Base-by-base conservation (phyloP, 352 stramenopile species). In the Phytophthora constricta region DNA sequence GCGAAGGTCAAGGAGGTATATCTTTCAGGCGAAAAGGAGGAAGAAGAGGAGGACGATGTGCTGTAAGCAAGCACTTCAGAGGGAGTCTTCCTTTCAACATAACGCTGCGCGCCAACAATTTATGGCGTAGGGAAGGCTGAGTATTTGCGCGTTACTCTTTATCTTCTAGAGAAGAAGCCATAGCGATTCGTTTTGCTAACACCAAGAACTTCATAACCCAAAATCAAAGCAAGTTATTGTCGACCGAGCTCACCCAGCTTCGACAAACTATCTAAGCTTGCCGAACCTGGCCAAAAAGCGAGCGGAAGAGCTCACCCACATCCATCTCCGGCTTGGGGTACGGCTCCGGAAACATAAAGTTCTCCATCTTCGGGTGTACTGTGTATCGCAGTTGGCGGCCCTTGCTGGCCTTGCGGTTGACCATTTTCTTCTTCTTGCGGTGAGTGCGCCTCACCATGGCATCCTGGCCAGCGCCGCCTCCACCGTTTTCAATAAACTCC, bases 371-470 rank as follows among this genome's bases (percentile, higher is more conserved):
- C 0, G 89, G 86, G 68, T 95, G 86, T 28, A 95, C 87, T 10
- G 77, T 91, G 76, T 92, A 96, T 57, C 87, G 86, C 51, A 96
- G 62, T 59, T 90, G 77, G 26, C 89, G 86, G 41, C 89, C 89
- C 55, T 96, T 96, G 57, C 87, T 95, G 13, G 87, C 89, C 65
- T 95, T 95, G 63, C 89, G 89, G 74, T 96, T 95, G n/a, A 96
- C 86, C 13, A 73, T 55, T 80, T 94, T 93, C 58, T 86, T 90
- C 70, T 94, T 95, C 80, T 96, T 96, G 62, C 81, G 80, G 49
- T 92, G 78, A 26, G 80, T 84, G 26, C 85, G 86, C 25, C 68
- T 73, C 43, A 86, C 59, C 20, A 91, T 74, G 33, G 66, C 71
- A 9, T 87, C 86, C 42, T 86, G 77, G 7, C 64, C 70, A 59